Evolutionary conservation across 495 filamentous ascomycete genomes (phyloP), one percentile per base, ranked within the genome.

Genomic region (Podospora anserina): DNA sequence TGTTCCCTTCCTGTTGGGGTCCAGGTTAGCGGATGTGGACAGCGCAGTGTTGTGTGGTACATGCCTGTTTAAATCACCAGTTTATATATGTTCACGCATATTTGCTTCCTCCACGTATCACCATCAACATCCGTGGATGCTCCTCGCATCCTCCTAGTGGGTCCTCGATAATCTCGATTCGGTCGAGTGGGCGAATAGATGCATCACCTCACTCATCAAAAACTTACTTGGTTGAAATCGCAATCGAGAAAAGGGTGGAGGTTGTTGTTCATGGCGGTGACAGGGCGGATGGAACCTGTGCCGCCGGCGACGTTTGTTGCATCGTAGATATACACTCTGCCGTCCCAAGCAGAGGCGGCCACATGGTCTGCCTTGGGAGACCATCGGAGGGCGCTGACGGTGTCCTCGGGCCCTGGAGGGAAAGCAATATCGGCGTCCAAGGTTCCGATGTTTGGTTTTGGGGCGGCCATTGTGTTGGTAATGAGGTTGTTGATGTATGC

Each of bases 321-420:
- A 77, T 96, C 90, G 78, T 96, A 97, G 73, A 97, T 94, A 72
- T 91, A 89, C 70, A 96, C 91, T 72, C 92, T 93, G 78, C 94
- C 96, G 75, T 97, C 94, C 94, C 94, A 97, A 56, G 90, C 94
- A 63, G 92, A 84, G 54, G 95, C 90, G 32, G 94, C 93, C 18
- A 97, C 81, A 79, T 92, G 88, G 64, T 97, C 89, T 68, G 83
- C 84, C 65, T 84, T 81, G 0, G 92, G 88, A n/a, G 91, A 94
- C 79, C 95, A 97, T 49, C 84, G 81, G 68, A 97, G 78, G 72
- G 94, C 90, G 27, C 92, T 93, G 74, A 97, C 88, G 75, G 92
- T 90, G 80, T 97, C 94, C 61, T 91, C 88, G 16, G 94, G 93
- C 19, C 88, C 90, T 39, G 85, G 81, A 64, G 82, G 86, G 27